phyloP scores from a whole-genome alignment of 2,329 filamentous ascomycete species.

The Phialophora macrospora region DNA sequence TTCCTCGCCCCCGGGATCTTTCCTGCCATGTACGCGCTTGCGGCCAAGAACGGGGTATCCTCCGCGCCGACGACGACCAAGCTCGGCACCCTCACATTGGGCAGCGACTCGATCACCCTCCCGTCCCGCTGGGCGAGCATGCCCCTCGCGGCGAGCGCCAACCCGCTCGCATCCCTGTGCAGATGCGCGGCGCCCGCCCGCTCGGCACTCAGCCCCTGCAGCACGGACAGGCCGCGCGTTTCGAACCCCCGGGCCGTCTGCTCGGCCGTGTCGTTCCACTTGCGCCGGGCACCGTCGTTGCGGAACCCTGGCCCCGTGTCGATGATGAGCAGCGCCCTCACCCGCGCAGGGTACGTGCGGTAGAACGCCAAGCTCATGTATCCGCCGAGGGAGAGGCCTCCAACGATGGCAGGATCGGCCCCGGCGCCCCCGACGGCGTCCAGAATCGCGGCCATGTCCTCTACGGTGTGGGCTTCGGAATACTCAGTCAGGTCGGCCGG shows the following conservation, averaged over 20 bases:
- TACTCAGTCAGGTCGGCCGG: constrained; percentile 22
- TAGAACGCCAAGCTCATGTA: constrained; percentile 38
- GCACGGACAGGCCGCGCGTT: constrained; percentile 15
- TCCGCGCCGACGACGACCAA: constrained; percentile 33
- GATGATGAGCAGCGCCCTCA: constrained; percentile 31
- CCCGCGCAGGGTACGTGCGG: constrained; percentile 19
- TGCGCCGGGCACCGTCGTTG: constrained; percentile 26
- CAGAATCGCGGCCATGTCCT: constrained; percentile 29
- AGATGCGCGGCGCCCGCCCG: constrained; percentile 23
- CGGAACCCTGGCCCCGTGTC: constrained; percentile 35
- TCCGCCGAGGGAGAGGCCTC: constrained; percentile 32
- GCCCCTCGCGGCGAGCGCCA: constrained; percentile 30
- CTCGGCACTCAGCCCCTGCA: constrained; percentile 28
- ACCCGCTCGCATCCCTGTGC: constrained; percentile 24
- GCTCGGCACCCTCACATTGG: constrained; percentile 25
- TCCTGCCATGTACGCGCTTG: constrained; percentile 32
- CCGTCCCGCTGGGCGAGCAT: constrained; percentile 33
- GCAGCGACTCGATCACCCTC: constrained; percentile 23
- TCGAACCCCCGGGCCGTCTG: constrained; percentile 25
- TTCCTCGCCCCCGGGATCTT: constrained; percentile 33
- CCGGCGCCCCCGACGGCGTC: constrained; percentile 7
- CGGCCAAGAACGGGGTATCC: constrained; percentile 32
- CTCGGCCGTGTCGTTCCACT: constrained; percentile 34
- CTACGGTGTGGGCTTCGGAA: constrained; percentile 31
- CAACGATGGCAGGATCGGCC: constrained; percentile 19